These are phyloP conservation scores for Oxytropis ochrocephala DNA, from an alignment of 306 rosid species.

Conservation along the genomic window DNA sequence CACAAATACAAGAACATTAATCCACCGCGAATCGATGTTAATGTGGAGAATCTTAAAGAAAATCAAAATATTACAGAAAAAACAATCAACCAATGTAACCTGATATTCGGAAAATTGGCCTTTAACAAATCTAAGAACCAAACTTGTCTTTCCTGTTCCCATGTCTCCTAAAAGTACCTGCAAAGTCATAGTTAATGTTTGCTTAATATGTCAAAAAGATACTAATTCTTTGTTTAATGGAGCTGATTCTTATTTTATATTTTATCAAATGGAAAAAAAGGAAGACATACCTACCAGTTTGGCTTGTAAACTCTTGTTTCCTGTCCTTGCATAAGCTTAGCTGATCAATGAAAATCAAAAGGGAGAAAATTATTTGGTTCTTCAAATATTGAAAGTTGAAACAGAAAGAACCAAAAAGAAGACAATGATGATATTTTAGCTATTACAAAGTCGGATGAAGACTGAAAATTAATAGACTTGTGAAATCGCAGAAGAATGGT, in stretches of 20 bases:
- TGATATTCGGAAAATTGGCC: conserved; percentile 83
- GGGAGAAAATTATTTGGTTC: not conserved
- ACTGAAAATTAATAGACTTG: not conserved
- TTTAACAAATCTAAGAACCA: conserved; percentile 81
- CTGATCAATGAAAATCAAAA: conserved; percentile 1
- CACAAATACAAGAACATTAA: not conserved
- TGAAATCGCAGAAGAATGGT: conserved; percentile 40
- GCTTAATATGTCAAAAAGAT: not conserved
- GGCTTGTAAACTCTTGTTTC: conserved; percentile 79
- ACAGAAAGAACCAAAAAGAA: conserved; percentile 5
- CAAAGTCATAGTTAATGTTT: not conserved
- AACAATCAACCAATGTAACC: conserved; percentile 26
- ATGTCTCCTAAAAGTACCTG: conserved; percentile 89
- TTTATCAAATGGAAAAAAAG: conserved; percentile 10
- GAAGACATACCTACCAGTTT: conserved; percentile 92
- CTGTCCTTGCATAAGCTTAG: conserved; percentile 48
- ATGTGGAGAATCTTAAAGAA: not conserved
- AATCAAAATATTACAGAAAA: not conserved
- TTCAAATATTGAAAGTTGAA: not conserved
- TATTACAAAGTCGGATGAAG: not conserved
- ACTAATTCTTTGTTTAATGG: not conserved
- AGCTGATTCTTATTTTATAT: not conserved
- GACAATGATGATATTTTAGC: not conserved
- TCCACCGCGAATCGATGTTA: not conserved
- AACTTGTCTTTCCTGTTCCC: conserved; percentile 89